Conservation (phyloP, 768 basidiomycete genomes). For the Pholiota molesta region DNA sequence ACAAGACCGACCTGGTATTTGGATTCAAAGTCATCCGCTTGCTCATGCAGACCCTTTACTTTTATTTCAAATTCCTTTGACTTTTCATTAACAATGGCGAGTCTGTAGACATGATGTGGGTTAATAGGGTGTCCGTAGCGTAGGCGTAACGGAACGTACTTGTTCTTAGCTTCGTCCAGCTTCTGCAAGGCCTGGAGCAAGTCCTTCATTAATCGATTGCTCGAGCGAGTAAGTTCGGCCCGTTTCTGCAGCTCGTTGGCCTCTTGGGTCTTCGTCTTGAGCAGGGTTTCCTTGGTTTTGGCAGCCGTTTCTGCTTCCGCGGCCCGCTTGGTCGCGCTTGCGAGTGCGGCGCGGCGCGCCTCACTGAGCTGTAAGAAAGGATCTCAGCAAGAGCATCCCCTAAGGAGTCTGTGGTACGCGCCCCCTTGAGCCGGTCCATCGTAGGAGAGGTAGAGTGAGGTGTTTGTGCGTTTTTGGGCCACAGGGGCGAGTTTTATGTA, state of each 20-base stretch:
- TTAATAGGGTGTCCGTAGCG: slow-evolving; percentile 1
- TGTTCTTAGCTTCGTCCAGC: slow-evolving; percentile 28
- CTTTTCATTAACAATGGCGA: slow-evolving; percentile 18
- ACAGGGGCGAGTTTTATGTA: slow-evolving; percentile 2
- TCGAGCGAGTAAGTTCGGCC: slow-evolving; percentile 23
- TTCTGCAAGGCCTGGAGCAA: slow-evolving; percentile 24
- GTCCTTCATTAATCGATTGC: slow-evolving; percentile 22
- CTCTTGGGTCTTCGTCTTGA: slow-evolving; percentile 27
- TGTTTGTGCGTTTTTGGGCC: slow-evolving; percentile 2
- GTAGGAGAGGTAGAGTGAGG: slow-evolving; percentile 6
- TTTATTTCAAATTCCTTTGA: slow-evolving; percentile 20
- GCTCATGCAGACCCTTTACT: slow-evolving; percentile 20
- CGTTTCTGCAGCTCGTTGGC: slow-evolving; percentile 25
- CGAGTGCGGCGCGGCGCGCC: slow-evolving; percentile 25
- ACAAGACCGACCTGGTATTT: slow-evolving; percentile 20
- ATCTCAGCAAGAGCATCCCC: slow-evolving; percentile 8
- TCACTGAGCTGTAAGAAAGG: slow-evolving; percentile 23
- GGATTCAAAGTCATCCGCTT: slow-evolving; percentile 21
- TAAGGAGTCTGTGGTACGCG: slow-evolving; percentile 5
- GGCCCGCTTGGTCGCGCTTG: slow-evolving; percentile 27
- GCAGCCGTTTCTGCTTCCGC: slow-evolving; percentile 29
- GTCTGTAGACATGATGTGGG: slow-evolving; percentile 13
- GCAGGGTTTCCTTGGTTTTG: slow-evolving; percentile 17
- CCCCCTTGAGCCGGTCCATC: slow-evolving; percentile 25
- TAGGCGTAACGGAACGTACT: slow-evolving; percentile 24